phyloP scores from a whole-genome alignment of 176 grass and related monocot species.

The Bolboschoenus planiculmis region DNA sequence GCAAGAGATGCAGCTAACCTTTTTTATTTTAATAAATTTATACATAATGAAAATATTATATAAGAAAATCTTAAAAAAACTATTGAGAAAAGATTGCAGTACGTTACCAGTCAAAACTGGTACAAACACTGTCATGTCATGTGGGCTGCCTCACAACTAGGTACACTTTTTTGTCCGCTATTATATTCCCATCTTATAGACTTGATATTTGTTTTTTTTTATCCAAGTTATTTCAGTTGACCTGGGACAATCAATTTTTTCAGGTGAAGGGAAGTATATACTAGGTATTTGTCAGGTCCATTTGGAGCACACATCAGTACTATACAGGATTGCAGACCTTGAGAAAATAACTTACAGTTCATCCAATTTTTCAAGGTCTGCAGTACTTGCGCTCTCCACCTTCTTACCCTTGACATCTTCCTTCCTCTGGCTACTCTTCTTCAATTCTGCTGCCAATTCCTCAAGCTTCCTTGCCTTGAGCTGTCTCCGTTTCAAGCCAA shows the following conservation, averaged over 20 bases:
- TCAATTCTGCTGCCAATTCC: slow-evolving; percentile 79
- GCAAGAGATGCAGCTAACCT: slow-evolving; percentile 85
- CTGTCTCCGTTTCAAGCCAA: slow-evolving; percentile 20
- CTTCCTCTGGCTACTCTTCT: slow-evolving; percentile 16
- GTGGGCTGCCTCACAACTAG: background rate
- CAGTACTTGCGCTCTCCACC: slow-evolving; percentile 21
- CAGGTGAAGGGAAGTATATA: background rate
- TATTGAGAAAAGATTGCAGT: slow-evolving; percentile 15
- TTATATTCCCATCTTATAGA: background rate
- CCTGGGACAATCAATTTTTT: background rate
- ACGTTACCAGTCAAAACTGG: background rate
- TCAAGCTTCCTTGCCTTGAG: slow-evolving; percentile 89
- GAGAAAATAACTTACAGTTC: slow-evolving; percentile 57
- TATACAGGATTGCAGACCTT: background rate
- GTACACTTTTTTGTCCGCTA: background rate
- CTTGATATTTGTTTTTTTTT: background rate
- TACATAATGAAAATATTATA: background rate
- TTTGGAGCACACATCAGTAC: background rate
- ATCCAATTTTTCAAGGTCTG: slow-evolving; percentile 62
- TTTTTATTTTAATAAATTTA: slow-evolving; percentile 30
- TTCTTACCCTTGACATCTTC: slow-evolving; percentile 44
- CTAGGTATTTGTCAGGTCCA: background rate
- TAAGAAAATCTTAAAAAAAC: background rate
- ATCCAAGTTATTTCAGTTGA: background rate
- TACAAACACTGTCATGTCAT: background rate